Evolutionary conservation across 2,329 filamentous ascomycete species (phyloP), one percentile per base, ranked within the genome.

Genomic region (Alternaria sp.): DNA sequence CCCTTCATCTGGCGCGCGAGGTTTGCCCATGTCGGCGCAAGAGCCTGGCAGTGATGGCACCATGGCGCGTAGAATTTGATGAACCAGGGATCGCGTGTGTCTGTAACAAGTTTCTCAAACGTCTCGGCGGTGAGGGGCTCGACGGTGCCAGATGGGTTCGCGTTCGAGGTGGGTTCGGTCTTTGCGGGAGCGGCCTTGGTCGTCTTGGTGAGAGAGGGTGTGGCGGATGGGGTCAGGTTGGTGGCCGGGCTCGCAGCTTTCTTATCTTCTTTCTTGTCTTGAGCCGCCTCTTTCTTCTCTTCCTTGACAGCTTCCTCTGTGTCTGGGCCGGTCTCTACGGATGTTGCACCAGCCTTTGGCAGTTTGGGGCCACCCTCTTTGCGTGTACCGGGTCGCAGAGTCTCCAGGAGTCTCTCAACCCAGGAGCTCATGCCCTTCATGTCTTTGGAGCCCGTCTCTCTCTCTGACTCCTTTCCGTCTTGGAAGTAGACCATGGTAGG

Each of bases 51-150:
- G 80, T 99, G 95, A 69, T 89, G 88, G 78, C 95, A 99, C 95
- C 94, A 98, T 6, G 95, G 96, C 18, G 93, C 94, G 77, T 97
- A 98, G 78, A 99, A 98, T 80, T 99, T 99, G 84, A 99, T 89
- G 75, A 99, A 97, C 95, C 95, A 99, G 6, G 94, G 90, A 64
- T 98, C 93, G 65, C 91, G 88, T 0, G 93, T 93, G 76, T 89
- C 91, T 3, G 93, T 96, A 47, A 99, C 94, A 38, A 90, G 83
- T 59, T 87, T 88, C 76, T 96, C 90, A 82, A 99, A 99, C 64
- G 84, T 92, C 75, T 97, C 93, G 0, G 91, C 89, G 2, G 89
- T 93, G 53, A 99, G 85, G 7, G 89, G 80, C 34, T 93, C 84
- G 7, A 93, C 96, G 16, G 86, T 82, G 7, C 95, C 95, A 41